phyloP scores from a whole-genome alignment of 148 eudicot genomes.

The Gaultheria prostrata region DNA sequence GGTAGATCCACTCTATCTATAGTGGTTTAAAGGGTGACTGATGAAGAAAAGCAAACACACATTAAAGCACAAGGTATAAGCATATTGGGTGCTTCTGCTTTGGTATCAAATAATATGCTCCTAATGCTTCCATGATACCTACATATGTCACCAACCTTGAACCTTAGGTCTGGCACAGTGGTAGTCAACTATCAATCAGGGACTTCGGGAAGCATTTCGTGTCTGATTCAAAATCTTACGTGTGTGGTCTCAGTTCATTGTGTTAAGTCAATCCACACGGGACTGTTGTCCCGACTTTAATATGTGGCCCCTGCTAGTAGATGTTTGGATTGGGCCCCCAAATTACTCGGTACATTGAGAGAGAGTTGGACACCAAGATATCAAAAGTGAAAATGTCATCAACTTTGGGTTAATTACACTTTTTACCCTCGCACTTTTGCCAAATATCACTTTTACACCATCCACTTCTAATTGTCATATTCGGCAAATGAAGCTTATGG shows the following conservation, averaged over 20 bases:
- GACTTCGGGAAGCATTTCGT: background rate
- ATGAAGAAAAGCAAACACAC: constrained; percentile 1
- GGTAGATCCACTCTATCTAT: background rate
- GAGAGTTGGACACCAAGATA: background rate
- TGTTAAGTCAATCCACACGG: background rate
- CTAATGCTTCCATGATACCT: background rate
- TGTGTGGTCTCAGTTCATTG: too few species aligned
- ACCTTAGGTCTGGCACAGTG: background rate
- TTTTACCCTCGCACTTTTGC: background rate
- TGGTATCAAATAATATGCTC: constrained; percentile 24
- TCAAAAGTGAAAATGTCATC: background rate
- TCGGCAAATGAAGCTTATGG: background rate
- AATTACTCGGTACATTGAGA: background rate
- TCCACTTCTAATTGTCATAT: background rate
- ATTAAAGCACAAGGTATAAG: background rate
- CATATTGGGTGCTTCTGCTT: constrained; percentile 1
- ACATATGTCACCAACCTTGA: background rate
- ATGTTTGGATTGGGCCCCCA: background rate
- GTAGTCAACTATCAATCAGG: background rate
- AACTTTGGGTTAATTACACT: background rate
- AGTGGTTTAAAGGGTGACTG: background rate
- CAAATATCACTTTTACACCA: background rate
- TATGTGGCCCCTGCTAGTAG: background rate
- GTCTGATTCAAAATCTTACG: background rate
- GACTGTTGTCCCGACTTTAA: background rate